Conservation (phyloP, 2,329 filamentous ascomycete genomes). For the Tolypocladium album region DNA sequence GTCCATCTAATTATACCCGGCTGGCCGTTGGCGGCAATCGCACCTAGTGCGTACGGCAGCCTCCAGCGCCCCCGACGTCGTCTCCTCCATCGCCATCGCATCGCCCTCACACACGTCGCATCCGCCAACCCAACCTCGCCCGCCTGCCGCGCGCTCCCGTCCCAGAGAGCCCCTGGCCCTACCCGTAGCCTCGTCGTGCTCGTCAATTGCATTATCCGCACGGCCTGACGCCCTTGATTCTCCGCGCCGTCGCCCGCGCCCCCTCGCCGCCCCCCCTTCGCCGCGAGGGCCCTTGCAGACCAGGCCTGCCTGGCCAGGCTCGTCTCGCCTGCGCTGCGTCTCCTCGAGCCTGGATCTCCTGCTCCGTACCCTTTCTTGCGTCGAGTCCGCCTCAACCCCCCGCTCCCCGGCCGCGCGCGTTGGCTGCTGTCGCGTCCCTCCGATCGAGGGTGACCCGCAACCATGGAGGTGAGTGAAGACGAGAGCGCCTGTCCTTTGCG, state of each 20-base stretch:
- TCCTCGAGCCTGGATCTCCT: background rate
- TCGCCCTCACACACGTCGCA: background rate
- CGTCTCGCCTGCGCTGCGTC: background rate
- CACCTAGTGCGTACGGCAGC: background rate
- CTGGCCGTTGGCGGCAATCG: too few relatives aligned
- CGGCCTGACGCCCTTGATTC: background rate
- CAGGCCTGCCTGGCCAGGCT: background rate
- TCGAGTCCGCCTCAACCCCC: background rate
- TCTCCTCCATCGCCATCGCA: background rate
- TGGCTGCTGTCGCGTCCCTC: background rate
- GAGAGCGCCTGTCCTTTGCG: background rate
- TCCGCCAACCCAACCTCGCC: background rate
- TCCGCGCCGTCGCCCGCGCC: background rate
- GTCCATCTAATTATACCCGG: too few relatives aligned
- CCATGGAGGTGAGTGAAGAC: constrained; percentile 5
- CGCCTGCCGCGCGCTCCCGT: background rate
- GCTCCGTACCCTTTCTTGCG: background rate
- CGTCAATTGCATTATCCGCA: background rate
- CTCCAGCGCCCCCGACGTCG: background rate
- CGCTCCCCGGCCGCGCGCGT: background rate
- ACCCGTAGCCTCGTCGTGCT: background rate
- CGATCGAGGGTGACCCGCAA: background rate
- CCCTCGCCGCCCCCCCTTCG: background rate
- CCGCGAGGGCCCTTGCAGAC: background rate
- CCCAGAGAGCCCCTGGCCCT: background rate